Base-by-base conservation (phyloP, 805 yeast genomes). In the Lipomyces yamadae region DNA sequence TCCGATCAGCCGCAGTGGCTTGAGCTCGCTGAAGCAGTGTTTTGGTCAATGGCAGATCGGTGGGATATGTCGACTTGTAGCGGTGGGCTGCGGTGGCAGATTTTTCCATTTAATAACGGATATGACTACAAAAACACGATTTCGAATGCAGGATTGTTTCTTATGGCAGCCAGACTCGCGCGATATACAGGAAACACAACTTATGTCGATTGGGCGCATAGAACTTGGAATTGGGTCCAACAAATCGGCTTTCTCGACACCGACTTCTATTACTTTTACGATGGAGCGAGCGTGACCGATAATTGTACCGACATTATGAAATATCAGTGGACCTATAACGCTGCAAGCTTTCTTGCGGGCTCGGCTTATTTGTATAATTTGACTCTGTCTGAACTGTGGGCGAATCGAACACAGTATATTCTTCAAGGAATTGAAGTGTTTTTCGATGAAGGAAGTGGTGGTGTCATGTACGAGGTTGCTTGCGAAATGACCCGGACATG, bases 81-180 rank as follows among this genome's bases (percentile, higher is more conserved):
- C 56, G 98, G 99, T 67, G 98, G 98, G 0, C 80, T 94, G 69
- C 84, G 98, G 78, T 94, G 98, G 98, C 98, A 94, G 81, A 94
- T 94, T 74, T 94, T 88, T 80, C 83, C 88, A 65, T 93, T 97
- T 96, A 94, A 94, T 77, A 83, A 91, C 5, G 99, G 98, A 68
- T 94, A 92, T 77, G 89, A 91, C 77, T 94, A 94, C 79, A 94
- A 94, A 78, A 94, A 94, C 77, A 81, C 97, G 45, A 90, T 91
- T 70, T 84, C 95, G n/a, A 91, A 91, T 76, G 96, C 95, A 3
- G 87, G 91, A 72, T 77, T 92, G 62, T 92, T 92, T 83, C 86
- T 88, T 71, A 77, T 91, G 59, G 93, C 91, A 29, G 94, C 97
- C 1, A 84, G 97, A 70, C 83, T 91, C 72, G 95, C 93, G 2